Conservation (phyloP, 2,329 filamentous ascomycete species). For the Aurifilum marmelostoma region DNA sequence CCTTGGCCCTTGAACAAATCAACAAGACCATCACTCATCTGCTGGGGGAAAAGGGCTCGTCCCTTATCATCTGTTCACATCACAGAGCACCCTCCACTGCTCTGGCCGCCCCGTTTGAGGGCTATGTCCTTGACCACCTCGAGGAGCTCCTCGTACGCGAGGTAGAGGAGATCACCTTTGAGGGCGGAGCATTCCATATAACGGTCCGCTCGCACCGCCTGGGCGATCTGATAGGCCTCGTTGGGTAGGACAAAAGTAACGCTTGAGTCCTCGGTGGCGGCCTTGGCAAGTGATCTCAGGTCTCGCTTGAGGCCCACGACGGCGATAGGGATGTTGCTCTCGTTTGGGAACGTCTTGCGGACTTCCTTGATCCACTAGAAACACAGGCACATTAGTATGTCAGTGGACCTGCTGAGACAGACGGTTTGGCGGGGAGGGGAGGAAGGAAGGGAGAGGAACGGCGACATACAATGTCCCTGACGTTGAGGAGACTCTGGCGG, state of each 20-base stretch:
- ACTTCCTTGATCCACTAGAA: constrained; percentile 62
- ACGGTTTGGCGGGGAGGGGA: too few species aligned
- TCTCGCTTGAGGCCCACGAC: constrained; percentile 65
- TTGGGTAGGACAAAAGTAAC: constrained; percentile 61
- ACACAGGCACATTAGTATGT: neutral
- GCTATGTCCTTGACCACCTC: constrained; percentile 55
- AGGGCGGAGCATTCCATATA: constrained; percentile 67
- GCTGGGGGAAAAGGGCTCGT: neutral
- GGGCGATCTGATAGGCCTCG: constrained; percentile 60
- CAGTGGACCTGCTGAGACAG: neutral
- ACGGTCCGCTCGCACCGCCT: constrained; percentile 62
- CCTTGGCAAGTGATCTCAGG: constrained; percentile 50
- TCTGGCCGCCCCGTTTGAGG: constrained; percentile 53
- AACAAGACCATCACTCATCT: neutral
- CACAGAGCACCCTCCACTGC: constrained; percentile 56
- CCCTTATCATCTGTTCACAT: constrained; percentile 44
- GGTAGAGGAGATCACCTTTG: constrained; percentile 60
- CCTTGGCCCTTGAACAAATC: too few species aligned
- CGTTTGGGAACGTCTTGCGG: constrained; percentile 50
- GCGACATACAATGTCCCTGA: constrained; percentile 56
- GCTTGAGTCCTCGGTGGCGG: constrained; percentile 37
- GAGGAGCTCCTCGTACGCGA: constrained; percentile 65
- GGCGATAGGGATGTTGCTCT: constrained; percentile 56
- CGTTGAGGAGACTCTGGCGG: constrained; percentile 59
- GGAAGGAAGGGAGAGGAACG: neutral